Evolutionary conservation across 2,329 filamentous ascomycete species (phyloP).

Genomic region (Pezicula radicicola): DNA sequence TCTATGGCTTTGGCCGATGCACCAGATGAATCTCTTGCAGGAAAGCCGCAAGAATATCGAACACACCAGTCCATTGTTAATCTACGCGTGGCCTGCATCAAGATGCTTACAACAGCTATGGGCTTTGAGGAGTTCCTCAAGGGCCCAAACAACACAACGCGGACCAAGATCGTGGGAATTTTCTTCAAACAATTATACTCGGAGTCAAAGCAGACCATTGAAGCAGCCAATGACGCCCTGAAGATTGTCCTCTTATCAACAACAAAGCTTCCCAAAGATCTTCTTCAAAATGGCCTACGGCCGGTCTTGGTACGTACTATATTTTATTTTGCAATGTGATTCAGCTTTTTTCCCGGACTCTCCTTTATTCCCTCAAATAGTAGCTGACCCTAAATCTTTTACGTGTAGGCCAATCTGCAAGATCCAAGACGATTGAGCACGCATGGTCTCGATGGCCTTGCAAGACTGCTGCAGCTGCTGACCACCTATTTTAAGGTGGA

Average conservation of each 20-base stretch:
- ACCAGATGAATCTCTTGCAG: slow-evolving; percentile 85
- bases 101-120: slow-evolving; percentile 89
- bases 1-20: slow-evolving; percentile 92
- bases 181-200: slow-evolving; percentile 99
- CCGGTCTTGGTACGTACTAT: slow-evolving; percentile 63
- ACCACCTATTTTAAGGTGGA: slow-evolving; percentile 99
- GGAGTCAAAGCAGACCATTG: slow-evolving; percentile 86
- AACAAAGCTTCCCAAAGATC: slow-evolving; percentile 89
- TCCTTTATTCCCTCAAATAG: too few relatives aligned
- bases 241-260: slow-evolving; percentile 85
- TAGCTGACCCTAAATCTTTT: too few relatives aligned
- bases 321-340: too few relatives aligned
- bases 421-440: slow-evolving; percentile 88
- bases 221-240: slow-evolving; percentile 87
- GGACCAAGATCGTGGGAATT: slow-evolving; percentile 78
- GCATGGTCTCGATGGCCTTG: slow-evolving; percentile 86
- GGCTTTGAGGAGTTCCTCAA: slow-evolving; percentile 88
- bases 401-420: slow-evolving; percentile 71
- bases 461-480: slow-evolving; percentile 81
- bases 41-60: slow-evolving; percentile 90
- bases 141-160: slow-evolving; percentile 62
- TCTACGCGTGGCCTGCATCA: slow-evolving; percentile 88
- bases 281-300: slow-evolving; percentile 88
- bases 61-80: slow-evolving; percentile 95
- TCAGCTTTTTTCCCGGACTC: too few relatives aligned